Evolutionary conservation across 208 protist species (phyloP).

Genomic region (Leishmania tarentolae): DNA sequence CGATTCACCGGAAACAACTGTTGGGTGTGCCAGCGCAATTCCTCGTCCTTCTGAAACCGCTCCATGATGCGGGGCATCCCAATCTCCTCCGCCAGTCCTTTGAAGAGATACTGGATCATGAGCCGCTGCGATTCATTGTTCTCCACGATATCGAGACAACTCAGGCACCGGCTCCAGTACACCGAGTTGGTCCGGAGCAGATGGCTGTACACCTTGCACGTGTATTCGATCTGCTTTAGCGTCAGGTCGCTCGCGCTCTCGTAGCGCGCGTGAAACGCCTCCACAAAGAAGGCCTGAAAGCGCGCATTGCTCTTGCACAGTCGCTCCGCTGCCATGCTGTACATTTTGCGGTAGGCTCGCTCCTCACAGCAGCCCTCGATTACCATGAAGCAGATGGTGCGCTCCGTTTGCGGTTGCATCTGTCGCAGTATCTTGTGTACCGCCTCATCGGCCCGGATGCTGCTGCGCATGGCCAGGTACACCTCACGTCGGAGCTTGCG

Average conservation of each 20-base stretch:
- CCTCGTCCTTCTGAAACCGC: constrained; percentile 53
- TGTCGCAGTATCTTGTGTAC: constrained; percentile 98
- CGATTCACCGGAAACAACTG: constrained; percentile 62
- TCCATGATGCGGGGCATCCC: constrained; percentile 45
- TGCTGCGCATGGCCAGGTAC: constrained; percentile 98
- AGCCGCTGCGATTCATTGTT: constrained; percentile 81
- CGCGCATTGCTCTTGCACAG: constrained; percentile 94
- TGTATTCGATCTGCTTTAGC: constrained; percentile 97
- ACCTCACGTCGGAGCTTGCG: constrained; percentile 94
- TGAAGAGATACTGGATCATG: constrained; percentile 80
- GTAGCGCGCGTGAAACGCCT: constrained; percentile 93
- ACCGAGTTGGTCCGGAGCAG: constrained; percentile 95
- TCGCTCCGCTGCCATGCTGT: constrained; percentile 95
- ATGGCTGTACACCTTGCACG: constrained; percentile 97
- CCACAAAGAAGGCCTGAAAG: constrained; percentile 91
- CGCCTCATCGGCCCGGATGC: constrained; percentile 97
- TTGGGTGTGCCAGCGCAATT: constrained; percentile 47
- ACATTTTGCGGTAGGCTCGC: constrained; percentile 95
- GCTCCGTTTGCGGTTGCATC: constrained; percentile 73
- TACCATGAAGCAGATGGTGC: constrained; percentile 95
- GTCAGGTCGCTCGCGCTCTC: constrained; percentile 92
- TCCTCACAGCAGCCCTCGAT: constrained; percentile 98
- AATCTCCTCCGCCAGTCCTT: constrained; percentile 70
- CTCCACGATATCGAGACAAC: constrained; percentile 67
- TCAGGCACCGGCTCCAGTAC: constrained; percentile 89